These are phyloP conservation scores for Chloropicon primus DNA, from an alignment of 139 green algal species.

Conservation along the genomic window DNA sequence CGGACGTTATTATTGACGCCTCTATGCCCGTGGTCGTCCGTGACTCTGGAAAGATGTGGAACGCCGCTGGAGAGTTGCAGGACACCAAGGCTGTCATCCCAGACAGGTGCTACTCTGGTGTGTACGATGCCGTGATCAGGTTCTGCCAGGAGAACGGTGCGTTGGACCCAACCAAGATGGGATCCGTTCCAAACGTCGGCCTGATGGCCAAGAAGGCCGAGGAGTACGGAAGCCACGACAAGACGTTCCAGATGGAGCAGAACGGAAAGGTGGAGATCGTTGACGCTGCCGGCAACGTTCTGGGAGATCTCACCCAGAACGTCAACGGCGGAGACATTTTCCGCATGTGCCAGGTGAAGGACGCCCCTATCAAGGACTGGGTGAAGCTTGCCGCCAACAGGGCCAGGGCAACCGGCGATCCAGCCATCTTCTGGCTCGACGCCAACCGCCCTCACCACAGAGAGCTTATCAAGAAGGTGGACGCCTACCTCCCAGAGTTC, in stretches of 20 bases:
- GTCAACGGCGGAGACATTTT: slow-evolving; percentile 13
- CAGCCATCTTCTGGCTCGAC: slow-evolving; percentile 17
- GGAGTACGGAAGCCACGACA: slow-evolving; percentile 22
- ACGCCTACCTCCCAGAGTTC: slow-evolving; percentile 6
- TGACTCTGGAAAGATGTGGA: slow-evolving; percentile 16
- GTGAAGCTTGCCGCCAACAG: slow-evolving; percentile 10
- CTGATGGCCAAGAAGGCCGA: slow-evolving; percentile 19
- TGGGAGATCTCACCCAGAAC: slow-evolving; percentile 4
- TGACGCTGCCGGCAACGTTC: neutral
- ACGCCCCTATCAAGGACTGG: slow-evolving; percentile 15
- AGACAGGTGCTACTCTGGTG: slow-evolving; percentile 14
- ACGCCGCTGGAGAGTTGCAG: slow-evolving; percentile 9
- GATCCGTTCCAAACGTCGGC: slow-evolving; percentile 14
- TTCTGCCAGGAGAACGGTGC: slow-evolving; percentile 9
- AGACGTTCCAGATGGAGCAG: slow-evolving; percentile 11
- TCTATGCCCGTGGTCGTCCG: slow-evolving; percentile 15
- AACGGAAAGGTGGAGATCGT: neutral
- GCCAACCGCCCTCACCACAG: slow-evolving; percentile 6
- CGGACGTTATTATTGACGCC: slow-evolving; percentile 21
- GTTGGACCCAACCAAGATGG: slow-evolving; percentile 17
- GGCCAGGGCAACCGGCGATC: neutral
- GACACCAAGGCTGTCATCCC: slow-evolving; percentile 15
- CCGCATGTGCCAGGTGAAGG: slow-evolving; percentile 13
- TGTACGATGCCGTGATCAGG: slow-evolving; percentile 9
- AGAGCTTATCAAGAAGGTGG: slow-evolving; percentile 4